phyloP scores from a whole-genome alignment of 106 monocot species.

The Phalaenopsis aphrodite region DNA sequence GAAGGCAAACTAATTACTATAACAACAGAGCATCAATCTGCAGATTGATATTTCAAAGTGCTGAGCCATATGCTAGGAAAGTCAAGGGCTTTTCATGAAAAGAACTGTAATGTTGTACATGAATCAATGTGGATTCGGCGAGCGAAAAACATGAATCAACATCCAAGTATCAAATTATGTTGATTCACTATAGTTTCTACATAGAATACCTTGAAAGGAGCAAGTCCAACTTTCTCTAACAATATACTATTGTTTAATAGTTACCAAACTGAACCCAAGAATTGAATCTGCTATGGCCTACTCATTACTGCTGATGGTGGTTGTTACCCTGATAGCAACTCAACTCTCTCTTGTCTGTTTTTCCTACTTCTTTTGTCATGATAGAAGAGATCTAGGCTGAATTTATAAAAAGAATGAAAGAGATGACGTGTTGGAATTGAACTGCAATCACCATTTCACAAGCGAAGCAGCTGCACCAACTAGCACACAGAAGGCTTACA shows the following conservation, averaged over 20 bases:
- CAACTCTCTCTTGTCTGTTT: neutral
- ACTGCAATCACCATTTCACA: neutral
- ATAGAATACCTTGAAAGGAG: too few relatives aligned
- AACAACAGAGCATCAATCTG: too few relatives aligned
- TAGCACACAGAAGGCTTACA: neutral
- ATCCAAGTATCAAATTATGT: too few relatives aligned
- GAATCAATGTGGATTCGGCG: too few relatives aligned
- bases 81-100: too few relatives aligned
- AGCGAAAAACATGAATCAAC: too few relatives aligned
- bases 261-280: neutral
- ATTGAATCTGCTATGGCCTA: neutral
- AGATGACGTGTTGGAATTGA: conserved; percentile 3
- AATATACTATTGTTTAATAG: neutral
- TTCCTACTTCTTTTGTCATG: neutral
- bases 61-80: too few relatives aligned
- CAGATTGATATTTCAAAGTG: too few relatives aligned
- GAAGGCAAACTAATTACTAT: too few relatives aligned
- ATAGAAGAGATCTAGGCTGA: neutral
- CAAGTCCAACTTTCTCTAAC: too few relatives aligned
- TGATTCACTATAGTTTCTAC: too few relatives aligned
- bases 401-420: neutral
- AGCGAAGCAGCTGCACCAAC: neutral
- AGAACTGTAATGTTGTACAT: too few relatives aligned
- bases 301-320: neutral
- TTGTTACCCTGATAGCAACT: neutral